Evolutionary conservation across 208 protist genomes (phyloP).

Genomic region (Trypanosoma brucei): DNA sequence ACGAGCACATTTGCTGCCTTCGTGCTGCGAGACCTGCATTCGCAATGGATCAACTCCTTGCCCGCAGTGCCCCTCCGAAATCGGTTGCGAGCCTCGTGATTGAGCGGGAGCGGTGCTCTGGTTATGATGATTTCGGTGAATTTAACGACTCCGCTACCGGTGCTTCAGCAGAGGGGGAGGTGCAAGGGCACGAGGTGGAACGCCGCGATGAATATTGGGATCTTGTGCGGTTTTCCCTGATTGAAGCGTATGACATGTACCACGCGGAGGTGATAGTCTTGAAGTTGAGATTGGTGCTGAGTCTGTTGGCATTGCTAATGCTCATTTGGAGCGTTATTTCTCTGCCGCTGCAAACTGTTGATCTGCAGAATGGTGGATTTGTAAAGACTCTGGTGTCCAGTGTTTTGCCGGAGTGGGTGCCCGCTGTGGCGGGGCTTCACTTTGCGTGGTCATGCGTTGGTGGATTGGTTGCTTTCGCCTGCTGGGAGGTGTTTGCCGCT

Average conservation of each 20-base stretch:
- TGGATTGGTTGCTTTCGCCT: slow-evolving; percentile 21
- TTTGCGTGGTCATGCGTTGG: slow-evolving; percentile 25
- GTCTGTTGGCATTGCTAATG: slow-evolving; percentile 1
- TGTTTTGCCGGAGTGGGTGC: slow-evolving; percentile 21
- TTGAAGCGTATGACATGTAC: slow-evolving; percentile 16
- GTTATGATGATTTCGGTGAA: neutral
- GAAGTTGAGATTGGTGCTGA: slow-evolving; percentile 21
- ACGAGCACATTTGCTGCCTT: slow-evolving; percentile 17
- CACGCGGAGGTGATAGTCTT: slow-evolving; percentile 7
- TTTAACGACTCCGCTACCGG: neutral
- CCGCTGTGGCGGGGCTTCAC: slow-evolving; percentile 9
- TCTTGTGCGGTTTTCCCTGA: slow-evolving; percentile 20
- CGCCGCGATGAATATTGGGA: slow-evolving; percentile 18
- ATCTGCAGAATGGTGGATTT: slow-evolving; percentile 10
- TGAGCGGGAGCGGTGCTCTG: slow-evolving; percentile 19
- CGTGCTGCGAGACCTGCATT: slow-evolving; percentile 8
- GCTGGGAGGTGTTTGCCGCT: slow-evolving; percentile 17
- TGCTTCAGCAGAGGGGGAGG: neutral
- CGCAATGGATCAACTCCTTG: neutral
- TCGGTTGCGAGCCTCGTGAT: slow-evolving; percentile 26
- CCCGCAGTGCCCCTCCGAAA: neutral
- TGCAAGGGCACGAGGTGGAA: neutral
- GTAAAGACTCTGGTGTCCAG: slow-evolving; percentile 1
- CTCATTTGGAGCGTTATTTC: slow-evolving; percentile 23
- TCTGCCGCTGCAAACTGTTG: slow-evolving; percentile 9